phyloP scores from a whole-genome alignment of 192 early-diverging fungal species.

The Borealophlyctis nickersoniae region DNA sequence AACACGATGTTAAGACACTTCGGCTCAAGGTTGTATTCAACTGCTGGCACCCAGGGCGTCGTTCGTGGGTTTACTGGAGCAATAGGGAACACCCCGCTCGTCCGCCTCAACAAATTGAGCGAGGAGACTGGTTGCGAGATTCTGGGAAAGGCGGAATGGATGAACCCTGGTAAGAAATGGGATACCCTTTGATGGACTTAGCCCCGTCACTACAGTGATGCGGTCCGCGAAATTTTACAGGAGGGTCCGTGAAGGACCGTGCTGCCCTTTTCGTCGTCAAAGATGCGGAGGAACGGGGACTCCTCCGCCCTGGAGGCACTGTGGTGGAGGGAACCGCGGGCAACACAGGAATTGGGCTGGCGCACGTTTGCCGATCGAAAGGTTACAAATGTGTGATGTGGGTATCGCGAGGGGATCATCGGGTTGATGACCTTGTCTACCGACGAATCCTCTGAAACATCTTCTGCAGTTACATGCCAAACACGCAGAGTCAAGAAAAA shows the following conservation, averaged over 20 bases:
- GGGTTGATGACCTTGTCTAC: too few species aligned
- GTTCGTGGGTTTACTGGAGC: constrained; percentile 76
- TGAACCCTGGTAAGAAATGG: constrained; percentile 74
- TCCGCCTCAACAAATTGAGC: constrained; percentile 50
- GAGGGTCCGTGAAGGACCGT: constrained; percentile 95
- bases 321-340: constrained; percentile 64
- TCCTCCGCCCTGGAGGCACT: constrained; percentile 83
- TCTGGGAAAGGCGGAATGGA: constrained; percentile 92
- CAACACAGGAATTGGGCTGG: constrained; percentile 96
- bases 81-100: constrained; percentile 86
- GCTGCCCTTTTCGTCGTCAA: constrained; percentile 92
- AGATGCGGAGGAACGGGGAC: constrained; percentile 84
- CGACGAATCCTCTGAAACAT: too few species aligned
- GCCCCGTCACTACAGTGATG: background rate
- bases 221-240: constrained; percentile 10
- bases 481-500: constrained; percentile 92
- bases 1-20: too few species aligned
- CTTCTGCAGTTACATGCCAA: constrained; percentile 78
- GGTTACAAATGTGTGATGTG: constrained; percentile 91
- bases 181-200: too few species aligned
- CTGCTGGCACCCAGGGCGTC: constrained; percentile 8
- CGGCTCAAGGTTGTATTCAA: constrained; percentile 16
- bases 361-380: constrained; percentile 88
- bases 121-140: constrained; percentile 69
- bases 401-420: too few species aligned